Conservation (phyloP, 2,329 filamentous ascomycete genomes). For the Calonectria pauciramosa region DNA sequence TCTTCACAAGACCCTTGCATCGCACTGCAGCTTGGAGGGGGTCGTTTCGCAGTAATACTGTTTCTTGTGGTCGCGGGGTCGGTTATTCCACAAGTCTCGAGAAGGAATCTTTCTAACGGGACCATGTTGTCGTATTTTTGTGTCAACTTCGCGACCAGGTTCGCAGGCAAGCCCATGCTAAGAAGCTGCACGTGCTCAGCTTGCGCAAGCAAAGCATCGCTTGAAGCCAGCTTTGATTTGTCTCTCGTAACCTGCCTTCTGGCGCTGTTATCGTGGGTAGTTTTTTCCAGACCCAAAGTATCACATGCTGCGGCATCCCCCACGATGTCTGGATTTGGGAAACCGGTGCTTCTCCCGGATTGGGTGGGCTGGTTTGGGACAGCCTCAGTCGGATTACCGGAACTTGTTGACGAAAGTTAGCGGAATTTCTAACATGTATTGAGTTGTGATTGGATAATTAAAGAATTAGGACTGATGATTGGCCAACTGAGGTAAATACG, state of each 20-base stretch:
- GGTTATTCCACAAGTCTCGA: neutral
- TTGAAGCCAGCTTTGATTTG: neutral
- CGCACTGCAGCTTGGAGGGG: neutral
- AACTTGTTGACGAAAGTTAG: neutral
- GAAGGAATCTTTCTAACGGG: neutral
- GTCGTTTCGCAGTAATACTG: neutral
- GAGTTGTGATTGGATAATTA: neutral
- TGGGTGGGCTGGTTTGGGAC: neutral
- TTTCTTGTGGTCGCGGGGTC: neutral
- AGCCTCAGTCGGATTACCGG: neutral
- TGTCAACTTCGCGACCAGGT: neutral
- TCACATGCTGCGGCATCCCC: neutral
- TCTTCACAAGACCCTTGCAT: neutral
- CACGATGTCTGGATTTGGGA: neutral
- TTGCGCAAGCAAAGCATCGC: neutral
- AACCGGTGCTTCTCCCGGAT: neutral
- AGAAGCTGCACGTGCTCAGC: neutral
- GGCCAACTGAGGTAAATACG: too few relatives aligned
- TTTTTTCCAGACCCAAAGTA: neutral
- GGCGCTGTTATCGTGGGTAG: neutral
- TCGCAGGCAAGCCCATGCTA: neutral
- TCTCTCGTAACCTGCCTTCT: neutral
- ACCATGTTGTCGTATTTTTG: neutral
- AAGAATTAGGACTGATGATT: neutral
- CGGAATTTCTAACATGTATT: neutral